A percentile compares a stretch with the other conserved stretches of the same genome.
phyloP scores from a whole-genome alignment of 495 filamentous ascomycete species.

The Aspergillus saccharolyticus region DNA sequence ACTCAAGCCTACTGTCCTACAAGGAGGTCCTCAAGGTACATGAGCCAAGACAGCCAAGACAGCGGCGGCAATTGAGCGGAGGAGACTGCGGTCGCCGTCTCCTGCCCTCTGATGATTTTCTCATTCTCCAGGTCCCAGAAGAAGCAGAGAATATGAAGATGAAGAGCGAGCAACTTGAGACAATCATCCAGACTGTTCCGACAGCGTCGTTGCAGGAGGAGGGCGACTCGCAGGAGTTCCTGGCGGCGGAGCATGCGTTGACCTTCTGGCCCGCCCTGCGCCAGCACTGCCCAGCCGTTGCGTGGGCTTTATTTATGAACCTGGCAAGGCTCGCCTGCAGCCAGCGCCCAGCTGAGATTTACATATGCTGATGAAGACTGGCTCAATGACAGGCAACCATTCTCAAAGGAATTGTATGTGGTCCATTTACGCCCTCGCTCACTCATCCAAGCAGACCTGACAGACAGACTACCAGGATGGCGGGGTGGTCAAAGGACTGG shows the following conservation, averaged over 20 bases:
- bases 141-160: neutral
- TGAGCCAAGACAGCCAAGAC: neutral
- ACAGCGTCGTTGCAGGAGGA: conserved; percentile 13
- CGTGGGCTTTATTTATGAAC: conserved; percentile 31
- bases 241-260: conserved; percentile 23
- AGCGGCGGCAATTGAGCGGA: neutral
- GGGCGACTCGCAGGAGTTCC: conserved; percentile 23
- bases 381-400: conserved; percentile 19
- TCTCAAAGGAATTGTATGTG: conserved; percentile 23
- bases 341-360: too few species aligned
- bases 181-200: neutral
- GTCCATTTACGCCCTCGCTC: neutral
- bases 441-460: neutral
- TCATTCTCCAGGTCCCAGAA: neutral
- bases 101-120: neutral
- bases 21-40: neutral
- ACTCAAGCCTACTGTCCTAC: too few species aligned
- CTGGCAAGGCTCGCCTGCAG: too few species aligned
- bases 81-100: neutral
- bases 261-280: conserved; percentile 26
- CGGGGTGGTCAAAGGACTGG: conserved; percentile 26
- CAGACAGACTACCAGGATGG: conserved; percentile 13
- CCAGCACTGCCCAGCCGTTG: conserved; percentile 27
- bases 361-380: neutral
- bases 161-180: neutral